Evolutionary conservation across 306 rosid genomes (phyloP).

Genomic region (Vicia villosa): DNA sequence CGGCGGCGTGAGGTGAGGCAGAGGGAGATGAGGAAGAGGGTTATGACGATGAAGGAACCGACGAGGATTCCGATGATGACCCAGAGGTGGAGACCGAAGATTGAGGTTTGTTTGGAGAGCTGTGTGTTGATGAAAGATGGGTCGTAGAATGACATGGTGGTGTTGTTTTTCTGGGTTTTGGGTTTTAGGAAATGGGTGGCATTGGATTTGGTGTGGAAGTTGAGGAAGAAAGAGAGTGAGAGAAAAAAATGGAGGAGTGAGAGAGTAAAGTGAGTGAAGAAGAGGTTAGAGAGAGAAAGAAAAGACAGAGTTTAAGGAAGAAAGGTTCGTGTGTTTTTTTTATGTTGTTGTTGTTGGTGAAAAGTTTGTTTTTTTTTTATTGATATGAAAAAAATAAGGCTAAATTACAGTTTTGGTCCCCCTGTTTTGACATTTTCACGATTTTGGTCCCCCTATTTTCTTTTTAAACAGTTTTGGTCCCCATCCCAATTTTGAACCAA

Average conservation of each 20-base stretch:
- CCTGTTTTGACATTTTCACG: too few species aligned
- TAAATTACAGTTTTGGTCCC: too few species aligned
- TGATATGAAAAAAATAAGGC: too few species aligned
- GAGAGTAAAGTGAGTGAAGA: neutral
- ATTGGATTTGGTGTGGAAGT: slow-evolving; percentile 1
- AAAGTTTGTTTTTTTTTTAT: too few species aligned
- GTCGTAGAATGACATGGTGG: slow-evolving; percentile 71
- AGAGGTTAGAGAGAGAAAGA: neutral
- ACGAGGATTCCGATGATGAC: slow-evolving; percentile 89
- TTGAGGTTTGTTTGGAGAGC: slow-evolving; percentile 78
- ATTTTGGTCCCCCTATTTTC: too few species aligned
- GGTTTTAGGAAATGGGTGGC: neutral
- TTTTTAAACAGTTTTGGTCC: too few species aligned
- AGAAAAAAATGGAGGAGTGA: neutral
- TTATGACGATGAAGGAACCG: slow-evolving; percentile 72
- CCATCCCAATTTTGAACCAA: too few species aligned
- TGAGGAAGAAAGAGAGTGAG: neutral
- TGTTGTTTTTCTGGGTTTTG: neutral
- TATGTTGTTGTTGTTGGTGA: neutral
- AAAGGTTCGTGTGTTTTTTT: neutral
- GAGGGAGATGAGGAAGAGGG: slow-evolving; percentile 84
- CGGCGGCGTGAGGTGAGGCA: slow-evolving; percentile 82
- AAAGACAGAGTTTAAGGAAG: neutral
- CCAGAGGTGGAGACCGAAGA: slow-evolving; percentile 94
- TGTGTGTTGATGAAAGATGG: slow-evolving; percentile 76